Evolutionary conservation across 345 rosid species (phyloP).

Genomic region (Populus euphratica): DNA sequence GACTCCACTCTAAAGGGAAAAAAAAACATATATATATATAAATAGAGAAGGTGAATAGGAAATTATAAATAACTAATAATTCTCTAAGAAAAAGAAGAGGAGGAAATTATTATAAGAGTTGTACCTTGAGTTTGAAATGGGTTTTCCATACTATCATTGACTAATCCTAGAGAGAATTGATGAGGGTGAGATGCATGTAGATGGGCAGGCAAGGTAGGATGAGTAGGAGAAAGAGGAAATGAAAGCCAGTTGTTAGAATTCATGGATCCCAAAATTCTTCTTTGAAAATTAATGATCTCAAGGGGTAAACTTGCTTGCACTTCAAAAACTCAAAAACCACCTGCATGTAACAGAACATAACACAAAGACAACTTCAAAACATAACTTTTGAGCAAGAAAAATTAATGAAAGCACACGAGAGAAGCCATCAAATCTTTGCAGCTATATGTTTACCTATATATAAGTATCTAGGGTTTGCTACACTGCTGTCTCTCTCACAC

Average conservation of each 20-base stretch:
- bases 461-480: constrained; percentile 5
- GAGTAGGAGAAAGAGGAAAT: constrained; percentile 84
- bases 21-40: background rate
- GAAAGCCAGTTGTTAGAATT: constrained; percentile 99
- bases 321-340: constrained; percentile 18
- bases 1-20: constrained; percentile 58
- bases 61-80: background rate
- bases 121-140: constrained; percentile 92
- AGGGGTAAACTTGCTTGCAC: background rate
- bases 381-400: background rate
- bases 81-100: background rate
- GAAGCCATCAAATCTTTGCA: background rate
- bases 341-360: constrained; percentile 12
- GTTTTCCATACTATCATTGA: constrained; percentile 62
- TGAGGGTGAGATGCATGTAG: constrained; percentile 67
- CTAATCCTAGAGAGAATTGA: constrained; percentile 79
- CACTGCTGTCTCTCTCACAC: constrained; percentile 7
- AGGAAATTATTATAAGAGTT: too few species aligned
- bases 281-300: background rate
- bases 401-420: background rate
- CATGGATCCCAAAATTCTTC: constrained; percentile 43
- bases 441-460: background rate
- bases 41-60: background rate
- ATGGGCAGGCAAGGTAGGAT: constrained; percentile 64
- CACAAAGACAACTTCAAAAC: constrained; percentile 7